Evolutionary conservation across 2,329 filamentous ascomycete species (phyloP).

Genomic region (Sphaerulina vaccinii): DNA sequence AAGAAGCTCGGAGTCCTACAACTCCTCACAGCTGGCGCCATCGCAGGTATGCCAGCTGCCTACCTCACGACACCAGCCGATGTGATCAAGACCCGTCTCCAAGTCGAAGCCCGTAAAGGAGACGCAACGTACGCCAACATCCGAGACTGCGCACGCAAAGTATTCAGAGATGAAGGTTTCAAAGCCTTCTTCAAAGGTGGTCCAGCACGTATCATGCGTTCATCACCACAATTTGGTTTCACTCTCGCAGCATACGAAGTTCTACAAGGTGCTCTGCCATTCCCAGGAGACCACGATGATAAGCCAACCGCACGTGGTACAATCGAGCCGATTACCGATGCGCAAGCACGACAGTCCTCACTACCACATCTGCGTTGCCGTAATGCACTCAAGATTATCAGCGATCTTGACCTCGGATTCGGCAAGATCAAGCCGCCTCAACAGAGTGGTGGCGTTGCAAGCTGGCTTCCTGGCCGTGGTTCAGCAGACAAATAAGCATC

Average conservation of each 20-base stretch:
- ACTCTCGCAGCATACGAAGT: slow-evolving; percentile 95
- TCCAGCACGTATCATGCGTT: slow-evolving; percentile 89
- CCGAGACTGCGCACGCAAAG: slow-evolving; percentile 78
- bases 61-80: slow-evolving; percentile 98
- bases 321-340: slow-evolving; percentile 61
- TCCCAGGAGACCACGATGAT: slow-evolving; percentile 62
- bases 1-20: slow-evolving; percentile 89
- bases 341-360: slow-evolving; percentile 63
- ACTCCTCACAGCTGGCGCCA: slow-evolving; percentile 89
- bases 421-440: slow-evolving; percentile 60
- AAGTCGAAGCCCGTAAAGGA: slow-evolving; percentile 95
- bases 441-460: slow-evolving; percentile 18
- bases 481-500: not conserved
- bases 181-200: slow-evolving; percentile 98
- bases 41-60: slow-evolving; percentile 58
- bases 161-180: slow-evolving; percentile 89
- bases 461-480: slow-evolving; percentile 7
- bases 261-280: slow-evolving; percentile 75
- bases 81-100: slow-evolving; percentile 97
- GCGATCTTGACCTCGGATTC: slow-evolving; percentile 92
- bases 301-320: slow-evolving; percentile 55
- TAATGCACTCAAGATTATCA: slow-evolving; percentile 92
- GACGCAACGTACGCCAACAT: slow-evolving; percentile 85
- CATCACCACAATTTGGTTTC: slow-evolving; percentile 96
- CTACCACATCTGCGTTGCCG: slow-evolving; percentile 70